Percentiles rank a stretch among this genome's conserved stretches.
Conservation (phyloP, 2,329 filamentous ascomycete species). For the Chaetomiaceae sp. region DNA sequence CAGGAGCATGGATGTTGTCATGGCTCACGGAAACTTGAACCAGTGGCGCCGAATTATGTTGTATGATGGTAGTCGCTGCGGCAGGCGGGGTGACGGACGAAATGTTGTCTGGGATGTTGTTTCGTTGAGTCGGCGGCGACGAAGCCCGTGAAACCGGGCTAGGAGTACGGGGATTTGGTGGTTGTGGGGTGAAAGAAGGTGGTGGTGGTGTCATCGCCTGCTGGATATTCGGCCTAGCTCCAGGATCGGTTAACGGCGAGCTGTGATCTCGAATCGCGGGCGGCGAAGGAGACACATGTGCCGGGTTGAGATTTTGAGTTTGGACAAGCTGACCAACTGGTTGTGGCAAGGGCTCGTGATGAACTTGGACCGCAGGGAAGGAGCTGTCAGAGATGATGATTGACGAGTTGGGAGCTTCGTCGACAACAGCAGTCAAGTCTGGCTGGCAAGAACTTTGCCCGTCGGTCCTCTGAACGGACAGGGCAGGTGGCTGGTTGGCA, state of each 20-base stretch:
- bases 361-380: neutral
- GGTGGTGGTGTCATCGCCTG: slow-evolving; percentile 6
- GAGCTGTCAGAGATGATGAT: neutral
- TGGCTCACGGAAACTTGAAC: neutral
- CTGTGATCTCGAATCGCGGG: neutral
- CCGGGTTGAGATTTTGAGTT: neutral
- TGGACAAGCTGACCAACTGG: neutral
- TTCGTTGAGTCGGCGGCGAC: neutral
- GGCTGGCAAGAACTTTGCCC: neutral
- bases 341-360: neutral
- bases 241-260: neutral
- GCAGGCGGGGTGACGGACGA: neutral
- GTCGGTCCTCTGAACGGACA: too few species aligned
- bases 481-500: neutral
- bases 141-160: slow-evolving; percentile 15
- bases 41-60: neutral
- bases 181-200: neutral
- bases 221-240: neutral
- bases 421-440: neutral
- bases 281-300: neutral
- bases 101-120: neutral
- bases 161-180: slow-evolving; percentile 1
- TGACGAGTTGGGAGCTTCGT: neutral
- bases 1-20: neutral
- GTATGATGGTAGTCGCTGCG: neutral